Conservation (phyloP, 192 early-diverging fungal genomes). For the Bifiguratus adelaidae region DNA sequence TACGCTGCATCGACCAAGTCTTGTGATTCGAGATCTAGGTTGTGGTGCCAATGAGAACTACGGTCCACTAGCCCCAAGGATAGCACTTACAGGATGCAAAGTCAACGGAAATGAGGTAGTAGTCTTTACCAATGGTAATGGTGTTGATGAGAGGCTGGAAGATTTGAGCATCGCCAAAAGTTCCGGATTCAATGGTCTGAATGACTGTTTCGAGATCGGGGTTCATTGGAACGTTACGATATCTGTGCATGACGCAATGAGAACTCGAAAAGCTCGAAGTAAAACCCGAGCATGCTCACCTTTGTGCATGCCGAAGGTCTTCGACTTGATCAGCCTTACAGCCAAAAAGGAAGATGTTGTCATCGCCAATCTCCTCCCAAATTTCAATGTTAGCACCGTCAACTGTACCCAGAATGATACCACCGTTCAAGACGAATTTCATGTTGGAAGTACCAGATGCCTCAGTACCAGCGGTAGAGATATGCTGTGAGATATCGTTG, state of each 20-base stretch:
- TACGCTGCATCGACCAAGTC: slow-evolving; percentile 76
- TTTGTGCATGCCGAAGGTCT: slow-evolving; percentile 86
- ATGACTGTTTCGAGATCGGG: slow-evolving; percentile 71
- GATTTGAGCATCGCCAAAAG: slow-evolving; percentile 72
- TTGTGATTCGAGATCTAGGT: slow-evolving; percentile 56
- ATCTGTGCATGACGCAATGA: slow-evolving; percentile 20
- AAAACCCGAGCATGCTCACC: slow-evolving; percentile 20
- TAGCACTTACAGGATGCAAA: slow-evolving; percentile 60
- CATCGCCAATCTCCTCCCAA: slow-evolving; percentile 89
- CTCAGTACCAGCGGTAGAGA: slow-evolving; percentile 98
- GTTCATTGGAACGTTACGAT: slow-evolving; percentile 68
- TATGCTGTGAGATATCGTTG: slow-evolving; percentile 98
- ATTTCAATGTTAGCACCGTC: slow-evolving; percentile 99
- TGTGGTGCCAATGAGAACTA: not conserved
- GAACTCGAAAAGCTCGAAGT: not conserved
- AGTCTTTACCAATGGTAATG: slow-evolving; percentile 78
- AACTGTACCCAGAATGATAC: slow-evolving; percentile 93
- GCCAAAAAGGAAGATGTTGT: slow-evolving; percentile 99
- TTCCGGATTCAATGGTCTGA: slow-evolving; percentile 64
- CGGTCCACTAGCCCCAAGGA: not conserved
- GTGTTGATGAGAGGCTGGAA: slow-evolving; percentile 73
- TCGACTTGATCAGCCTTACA: slow-evolving; percentile 84
- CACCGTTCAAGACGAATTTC: slow-evolving; percentile 99
- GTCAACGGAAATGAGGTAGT: slow-evolving; percentile 77
- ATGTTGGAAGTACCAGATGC: slow-evolving; percentile 99